Percentiles rank a stretch among this genome's conserved stretches.
These are phyloP conservation scores for Clausena lansium DNA, from an alignment of 345 rosid species.

Conservation along the genomic window DNA sequence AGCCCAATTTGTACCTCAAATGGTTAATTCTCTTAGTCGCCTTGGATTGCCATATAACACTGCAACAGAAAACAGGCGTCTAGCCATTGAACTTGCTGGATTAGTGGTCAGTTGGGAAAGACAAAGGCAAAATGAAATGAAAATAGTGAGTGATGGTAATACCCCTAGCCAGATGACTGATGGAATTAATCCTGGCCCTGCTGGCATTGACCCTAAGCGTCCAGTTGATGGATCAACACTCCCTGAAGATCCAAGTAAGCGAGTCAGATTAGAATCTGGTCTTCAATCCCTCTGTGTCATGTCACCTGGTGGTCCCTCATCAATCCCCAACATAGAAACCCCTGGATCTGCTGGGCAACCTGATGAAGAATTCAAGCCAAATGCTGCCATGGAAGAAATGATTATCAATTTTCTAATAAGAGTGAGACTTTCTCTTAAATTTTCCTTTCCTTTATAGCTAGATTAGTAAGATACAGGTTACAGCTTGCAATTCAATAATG, in stretches of 20 bases:
- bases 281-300: constrained; percentile 87
- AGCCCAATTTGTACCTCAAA: constrained; percentile 99
- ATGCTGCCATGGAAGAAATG: constrained; percentile 99
- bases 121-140: constrained; percentile 93
- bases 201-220: constrained; percentile 69
- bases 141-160: constrained; percentile 66
- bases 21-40: constrained; percentile 98
- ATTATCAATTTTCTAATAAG: constrained; percentile 95
- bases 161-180: constrained; percentile 52
- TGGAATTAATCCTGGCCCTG: constrained; percentile 50
- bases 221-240: constrained; percentile 68
- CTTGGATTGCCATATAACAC: constrained; percentile 96
- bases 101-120: constrained; percentile 99
- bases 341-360: constrained; percentile 97
- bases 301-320: constrained; percentile 94
- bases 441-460: constrained; percentile 10
- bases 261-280: constrained; percentile 94
- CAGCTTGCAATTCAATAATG: neutral
- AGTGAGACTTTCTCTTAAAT: constrained; percentile 51
- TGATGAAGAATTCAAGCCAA: constrained; percentile 98
- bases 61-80: constrained; percentile 91
- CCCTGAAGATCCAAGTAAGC: constrained; percentile 80
- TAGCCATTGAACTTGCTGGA: constrained; percentile 99
- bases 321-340: constrained; percentile 86
- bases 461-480: constrained; percentile 5